A percentile compares a stretch with the other conserved stretches of the same genome.
phyloP scores from a whole-genome alignment of 1,284 basidiomycete genomes.

The Termitomyces sp. region DNA sequence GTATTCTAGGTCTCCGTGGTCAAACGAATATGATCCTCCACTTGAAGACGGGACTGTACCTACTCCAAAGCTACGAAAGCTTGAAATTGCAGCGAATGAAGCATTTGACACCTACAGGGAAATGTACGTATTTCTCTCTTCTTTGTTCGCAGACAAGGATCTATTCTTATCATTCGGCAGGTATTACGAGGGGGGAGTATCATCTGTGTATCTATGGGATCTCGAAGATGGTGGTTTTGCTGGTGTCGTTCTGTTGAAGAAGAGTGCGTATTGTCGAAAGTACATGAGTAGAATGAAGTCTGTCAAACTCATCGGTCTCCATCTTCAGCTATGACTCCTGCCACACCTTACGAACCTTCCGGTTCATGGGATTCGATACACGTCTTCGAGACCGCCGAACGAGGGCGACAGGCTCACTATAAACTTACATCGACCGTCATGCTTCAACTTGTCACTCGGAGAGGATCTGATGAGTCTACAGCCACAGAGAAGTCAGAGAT shows the following conservation, averaged over 20 bases:
- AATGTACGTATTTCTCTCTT: conserved; percentile 54
- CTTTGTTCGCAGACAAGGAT: background rate
- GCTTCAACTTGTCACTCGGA: conserved; percentile 82
- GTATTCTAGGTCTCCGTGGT: conserved; percentile 84
- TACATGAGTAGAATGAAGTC: background rate
- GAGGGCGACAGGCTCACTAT: conserved; percentile 89
- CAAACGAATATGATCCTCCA: conserved; percentile 90
- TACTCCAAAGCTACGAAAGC: conserved; percentile 77
- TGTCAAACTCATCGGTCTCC: conserved; percentile 1
- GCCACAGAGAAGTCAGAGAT: conserved; percentile 26
- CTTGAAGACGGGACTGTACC: conserved; percentile 86
- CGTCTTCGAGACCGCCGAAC: conserved; percentile 91
- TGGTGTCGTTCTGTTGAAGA: conserved; percentile 95
- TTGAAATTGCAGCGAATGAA: conserved; percentile 92
- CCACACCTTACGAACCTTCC: conserved; percentile 52
- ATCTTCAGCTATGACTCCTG: conserved; percentile 53
- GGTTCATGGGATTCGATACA: conserved; percentile 98
- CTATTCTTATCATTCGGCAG: conserved; percentile 32
- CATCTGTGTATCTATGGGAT: conserved; percentile 99
- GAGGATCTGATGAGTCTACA: conserved; percentile 38
- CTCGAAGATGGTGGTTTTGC: conserved; percentile 94
- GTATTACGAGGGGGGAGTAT: conserved; percentile 96
- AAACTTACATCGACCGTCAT: conserved; percentile 97
- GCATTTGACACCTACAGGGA: conserved; percentile 98
- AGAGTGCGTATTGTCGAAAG: conserved; percentile 55